These are phyloP conservation scores for Tricholoma furcatifolium DNA, from an alignment of 768 basidiomycete genomes.

Conservation along the genomic window DNA sequence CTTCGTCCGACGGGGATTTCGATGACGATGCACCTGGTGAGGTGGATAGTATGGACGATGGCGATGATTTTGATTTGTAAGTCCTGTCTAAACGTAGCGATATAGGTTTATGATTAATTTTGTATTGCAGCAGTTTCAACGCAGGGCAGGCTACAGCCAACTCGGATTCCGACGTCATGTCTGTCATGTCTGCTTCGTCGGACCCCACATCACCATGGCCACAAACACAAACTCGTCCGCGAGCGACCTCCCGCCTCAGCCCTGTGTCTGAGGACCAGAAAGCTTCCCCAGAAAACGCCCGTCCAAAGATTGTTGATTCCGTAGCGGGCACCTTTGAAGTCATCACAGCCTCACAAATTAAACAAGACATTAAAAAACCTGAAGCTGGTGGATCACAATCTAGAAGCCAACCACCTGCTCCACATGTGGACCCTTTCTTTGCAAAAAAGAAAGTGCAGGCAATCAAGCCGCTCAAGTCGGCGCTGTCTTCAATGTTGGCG, in stretches of 20 bases:
- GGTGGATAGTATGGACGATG: constrained; percentile 57
- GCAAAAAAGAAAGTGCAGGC: constrained; percentile 48
- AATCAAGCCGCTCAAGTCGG: constrained; percentile 49
- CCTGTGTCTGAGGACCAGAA: constrained; percentile 58
- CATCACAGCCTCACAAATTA: constrained; percentile 37
- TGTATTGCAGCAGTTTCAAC: constrained; percentile 59
- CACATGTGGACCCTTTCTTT: constrained; percentile 41
- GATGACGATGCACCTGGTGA: constrained; percentile 44
- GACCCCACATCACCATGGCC: constrained; percentile 48
- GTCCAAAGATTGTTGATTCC: constrained; percentile 20
- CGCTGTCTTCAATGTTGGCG: constrained; percentile 74
- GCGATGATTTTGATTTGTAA: constrained; percentile 80
- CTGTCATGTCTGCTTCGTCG: constrained; percentile 61
- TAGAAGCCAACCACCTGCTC: constrained; percentile 16
- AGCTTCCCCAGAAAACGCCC: constrained; percentile 17
- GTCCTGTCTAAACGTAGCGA: constrained; percentile 20
- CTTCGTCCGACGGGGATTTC: constrained; percentile 48
- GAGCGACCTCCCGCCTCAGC: constrained; percentile 47
- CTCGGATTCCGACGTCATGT: constrained; percentile 65
- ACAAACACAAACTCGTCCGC: constrained; percentile 28
- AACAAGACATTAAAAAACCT: constrained; percentile 21
- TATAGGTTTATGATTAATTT: background rate
- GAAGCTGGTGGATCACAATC: constrained; percentile 9
- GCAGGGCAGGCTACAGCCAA: constrained; percentile 51
- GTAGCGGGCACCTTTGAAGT: constrained; percentile 55